Evolutionary conservation across 2,329 filamentous ascomycete genomes (phyloP), one percentile per base, ranked within the genome.

Genomic region (Mycosphaerella sp.): DNA sequence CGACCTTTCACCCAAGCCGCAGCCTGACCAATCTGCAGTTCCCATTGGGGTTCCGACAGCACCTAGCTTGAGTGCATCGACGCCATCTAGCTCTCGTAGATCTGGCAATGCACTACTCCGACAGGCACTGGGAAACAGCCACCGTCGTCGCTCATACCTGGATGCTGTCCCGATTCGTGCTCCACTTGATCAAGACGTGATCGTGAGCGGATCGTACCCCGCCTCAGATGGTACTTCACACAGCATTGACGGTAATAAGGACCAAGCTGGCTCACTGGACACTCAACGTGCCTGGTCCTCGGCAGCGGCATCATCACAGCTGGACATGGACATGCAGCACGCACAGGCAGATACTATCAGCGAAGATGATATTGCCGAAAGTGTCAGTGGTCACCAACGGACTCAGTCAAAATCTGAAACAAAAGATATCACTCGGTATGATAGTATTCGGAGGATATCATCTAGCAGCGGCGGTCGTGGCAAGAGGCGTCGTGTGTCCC

Each of bases 61-160:
- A 37, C 36, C 21, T 34, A 50, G 42, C 43, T 37, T 50, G 12
- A 36, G 36, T 6, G 18, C 36, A 7, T n/a, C 28, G 28, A 9
- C 32, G 21, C 21, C 46, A 16, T 25, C 36, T 28, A 32, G 27
- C 27, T n/a, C 40, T 30, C 46, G 35, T 14, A 34, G 41, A 36
- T 14, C 45, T 30, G 21, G 51, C 39, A 42, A 44, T 35, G 32
- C 42, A 12, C 36, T 44, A 17, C 35, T 50, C 28, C 28, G 32
- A 28, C 46, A 43, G 41, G 30, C 46, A 39, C 17, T 43, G 8
- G 50, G 39, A 8, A 47, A 43, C 21, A 43, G 43, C 13, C 39
- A 42, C 30, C 39, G 50, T 17, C 32, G 43, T 21, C 40, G 39
- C 36, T 47, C 44, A 16, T 4, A 41, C 28, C 9, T 17, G 10